Conservation (phyloP, 2,329 filamentous ascomycete species). For the Penicillium sp. region DNA sequence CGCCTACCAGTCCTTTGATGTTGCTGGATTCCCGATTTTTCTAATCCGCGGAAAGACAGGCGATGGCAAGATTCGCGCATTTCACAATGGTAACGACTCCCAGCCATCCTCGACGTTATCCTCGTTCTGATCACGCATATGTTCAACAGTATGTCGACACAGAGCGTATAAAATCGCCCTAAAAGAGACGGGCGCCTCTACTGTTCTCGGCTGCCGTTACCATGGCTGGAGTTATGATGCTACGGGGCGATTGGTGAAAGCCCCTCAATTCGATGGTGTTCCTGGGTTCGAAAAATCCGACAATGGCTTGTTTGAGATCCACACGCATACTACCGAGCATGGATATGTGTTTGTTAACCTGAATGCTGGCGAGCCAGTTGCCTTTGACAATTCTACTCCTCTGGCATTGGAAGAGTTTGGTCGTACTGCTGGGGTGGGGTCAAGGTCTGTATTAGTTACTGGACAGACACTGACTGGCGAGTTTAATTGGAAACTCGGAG, state of each 20-base stretch:
- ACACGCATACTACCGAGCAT: conserved; percentile 18
- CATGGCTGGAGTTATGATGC: conserved; percentile 61
- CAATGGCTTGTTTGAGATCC: conserved; percentile 51
- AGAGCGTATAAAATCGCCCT: conserved; percentile 57
- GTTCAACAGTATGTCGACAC: conserved; percentile 61
- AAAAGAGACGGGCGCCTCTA: conserved; percentile 48
- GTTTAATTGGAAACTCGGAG: conserved; percentile 35
- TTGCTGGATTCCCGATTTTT: conserved; percentile 56
- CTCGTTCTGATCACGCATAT: conserved; percentile 57
- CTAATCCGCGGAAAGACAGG: conserved; percentile 46
- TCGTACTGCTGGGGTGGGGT: conserved; percentile 4
- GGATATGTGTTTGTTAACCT: conserved; percentile 31
- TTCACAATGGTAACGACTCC: conserved; percentile 73
- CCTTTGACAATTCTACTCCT: conserved; percentile 2
- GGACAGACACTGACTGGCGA: conserved; percentile 26
- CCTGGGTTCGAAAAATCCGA: conserved; percentile 54
- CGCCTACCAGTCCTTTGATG: conserved; percentile 54
- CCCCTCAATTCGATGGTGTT: conserved; percentile 55
- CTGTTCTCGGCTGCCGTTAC: conserved; percentile 56
- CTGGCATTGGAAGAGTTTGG: conserved; percentile 14
- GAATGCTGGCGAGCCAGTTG: conserved; percentile 7
- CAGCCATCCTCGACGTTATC: conserved; percentile 63
- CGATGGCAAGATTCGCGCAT: conserved; percentile 51
- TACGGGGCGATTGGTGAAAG: conserved; percentile 56
- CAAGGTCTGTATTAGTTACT: conserved; percentile 22